Base-by-base conservation (phyloP, 1,284 basidiomycete genomes). In the Agaricales sp. region DNA sequence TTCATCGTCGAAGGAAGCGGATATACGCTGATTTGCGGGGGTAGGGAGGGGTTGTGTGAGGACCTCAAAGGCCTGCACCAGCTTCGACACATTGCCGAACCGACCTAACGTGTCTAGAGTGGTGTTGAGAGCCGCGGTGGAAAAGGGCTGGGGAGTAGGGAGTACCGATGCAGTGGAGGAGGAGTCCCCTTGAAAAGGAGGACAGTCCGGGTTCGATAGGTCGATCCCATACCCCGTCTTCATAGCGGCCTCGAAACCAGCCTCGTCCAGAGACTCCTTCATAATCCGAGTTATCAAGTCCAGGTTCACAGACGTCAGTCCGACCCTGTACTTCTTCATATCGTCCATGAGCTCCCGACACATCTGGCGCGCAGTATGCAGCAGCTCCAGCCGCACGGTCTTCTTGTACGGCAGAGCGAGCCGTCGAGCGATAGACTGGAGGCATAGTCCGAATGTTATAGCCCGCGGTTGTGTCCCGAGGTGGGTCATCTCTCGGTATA, bases 21-120 rank as follows among this genome's bases (percentile, higher is more conserved):
- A 67, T 47, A 71, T 64, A 49, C 74, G 68, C 54, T 69, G 63
- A 53, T 57, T 65, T 21, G 71, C 65, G 46, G 65, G 58, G 2
- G 22, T 57, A 2, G 77, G 80, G 20, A 88, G 70, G 12, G 84
- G 83, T 43, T 76, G 72, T 0, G 85, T 85, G 52, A 88, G 73
- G 19, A 85, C 80, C 57, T 89, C 87, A 57, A 88, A 90, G 0
- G 78, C 70, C 56, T 80, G 75, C 1, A 89, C 71, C 59, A 89
- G 73, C 57, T 77, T 79, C 2, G 82, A 78, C 46, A 84, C 61
- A 50, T 80, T 63, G 8, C 75, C 71, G 13, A 70, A 56, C 8
- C 71, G 71, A 4, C 85, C 86, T 3, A 87, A 70, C 56, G 78
- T 73, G 52, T 87, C 82, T 52, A 89, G 64, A 44, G 77, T 76